Percentiles rank a stretch among this genome's conserved stretches.
phyloP scores from a whole-genome alignment of 2,329 filamentous ascomycete species.

The Drechslerella dactyloides region DNA sequence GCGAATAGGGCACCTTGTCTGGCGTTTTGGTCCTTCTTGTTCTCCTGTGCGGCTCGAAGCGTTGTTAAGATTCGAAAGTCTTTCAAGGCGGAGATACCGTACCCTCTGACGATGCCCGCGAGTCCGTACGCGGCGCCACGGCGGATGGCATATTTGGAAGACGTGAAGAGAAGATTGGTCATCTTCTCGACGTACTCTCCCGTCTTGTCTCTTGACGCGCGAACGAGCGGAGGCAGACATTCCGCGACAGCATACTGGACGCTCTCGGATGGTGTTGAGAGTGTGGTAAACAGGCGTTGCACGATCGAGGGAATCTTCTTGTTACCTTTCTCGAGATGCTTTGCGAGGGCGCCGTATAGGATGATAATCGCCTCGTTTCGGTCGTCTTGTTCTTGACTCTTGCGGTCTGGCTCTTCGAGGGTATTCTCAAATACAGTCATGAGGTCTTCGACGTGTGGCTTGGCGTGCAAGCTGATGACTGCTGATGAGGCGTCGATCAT shows the following conservation, averaged over 20 bases:
- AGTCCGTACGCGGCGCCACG: slow-evolving; percentile 94
- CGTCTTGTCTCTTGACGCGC: slow-evolving; percentile 77
- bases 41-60: slow-evolving; percentile 82
- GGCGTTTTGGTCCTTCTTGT: slow-evolving; percentile 90
- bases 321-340: slow-evolving; percentile 85
- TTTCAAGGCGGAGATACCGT: slow-evolving; percentile 78
- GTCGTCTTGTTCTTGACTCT: slow-evolving; percentile 79
- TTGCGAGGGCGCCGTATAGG: slow-evolving; percentile 90
- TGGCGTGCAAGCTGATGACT: slow-evolving; percentile 80
- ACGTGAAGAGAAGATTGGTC: slow-evolving; percentile 79
- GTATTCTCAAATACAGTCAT: slow-evolving; percentile 92
- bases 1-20: slow-evolving; percentile 87
- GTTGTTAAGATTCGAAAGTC: slow-evolving; percentile 86
- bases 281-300: slow-evolving; percentile 79
- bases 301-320: slow-evolving; percentile 86
- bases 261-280: slow-evolving; percentile 93
- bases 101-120: slow-evolving; percentile 86
- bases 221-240: slow-evolving; percentile 88
- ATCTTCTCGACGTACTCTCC: slow-evolving; percentile 80
- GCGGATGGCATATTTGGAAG: slow-evolving; percentile 89
- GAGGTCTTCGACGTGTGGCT: slow-evolving; percentile 80
- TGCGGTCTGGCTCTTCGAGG: slow-evolving; percentile 82
- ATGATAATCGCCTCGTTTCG: slow-evolving; percentile 98
- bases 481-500: slow-evolving; percentile 90
- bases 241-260: slow-evolving; percentile 96